Percentiles rank a stretch among this genome's conserved stretches.
Conservation (phyloP, 192 early-diverging fungal species). For the Dispira parvispora region DNA sequence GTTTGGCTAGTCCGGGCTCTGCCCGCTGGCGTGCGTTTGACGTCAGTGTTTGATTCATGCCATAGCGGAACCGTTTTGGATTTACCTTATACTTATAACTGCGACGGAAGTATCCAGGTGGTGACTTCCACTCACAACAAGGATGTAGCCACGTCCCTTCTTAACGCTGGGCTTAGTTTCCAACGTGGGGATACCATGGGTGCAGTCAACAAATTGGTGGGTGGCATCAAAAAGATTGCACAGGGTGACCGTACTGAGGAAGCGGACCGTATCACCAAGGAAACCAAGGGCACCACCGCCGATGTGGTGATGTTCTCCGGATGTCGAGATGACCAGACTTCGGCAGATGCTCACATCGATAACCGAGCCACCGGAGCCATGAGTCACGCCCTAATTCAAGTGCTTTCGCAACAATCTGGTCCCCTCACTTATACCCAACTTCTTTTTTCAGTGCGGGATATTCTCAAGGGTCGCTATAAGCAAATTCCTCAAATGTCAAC, state of each 20-base stretch:
- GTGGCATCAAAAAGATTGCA: conserved; percentile 3
- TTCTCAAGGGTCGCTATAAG: conserved; percentile 14
- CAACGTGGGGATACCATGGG: background rate
- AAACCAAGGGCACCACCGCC: conserved; percentile 29
- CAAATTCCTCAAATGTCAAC: conserved; percentile 31
- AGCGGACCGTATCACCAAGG: conserved; percentile 16
- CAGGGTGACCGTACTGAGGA: conserved; percentile 12
- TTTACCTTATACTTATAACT: conserved; percentile 36
- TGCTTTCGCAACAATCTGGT: conserved; percentile 16
- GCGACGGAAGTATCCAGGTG: conserved; percentile 21
- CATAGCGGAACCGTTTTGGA: conserved; percentile 48
- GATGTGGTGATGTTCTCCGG: conserved; percentile 54
- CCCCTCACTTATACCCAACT: conserved; percentile 30
- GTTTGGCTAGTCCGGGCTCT: conserved; percentile 39
- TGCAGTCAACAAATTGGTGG: background rate
- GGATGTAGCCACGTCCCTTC: conserved; percentile 11
- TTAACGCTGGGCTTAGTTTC: conserved; percentile 8
- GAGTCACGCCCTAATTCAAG: conserved; percentile 40
- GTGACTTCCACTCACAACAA: conserved; percentile 19
- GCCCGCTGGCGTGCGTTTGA: conserved; percentile 50
- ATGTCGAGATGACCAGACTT: conserved; percentile 52
- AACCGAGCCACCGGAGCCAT: conserved; percentile 48
- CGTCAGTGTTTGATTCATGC: conserved; percentile 56
- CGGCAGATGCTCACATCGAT: conserved; percentile 47
- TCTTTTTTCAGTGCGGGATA: conserved; percentile 22